Conservation (phyloP, 2,329 filamentous ascomycete species). For the Stachybotrys chartarum region DNA sequence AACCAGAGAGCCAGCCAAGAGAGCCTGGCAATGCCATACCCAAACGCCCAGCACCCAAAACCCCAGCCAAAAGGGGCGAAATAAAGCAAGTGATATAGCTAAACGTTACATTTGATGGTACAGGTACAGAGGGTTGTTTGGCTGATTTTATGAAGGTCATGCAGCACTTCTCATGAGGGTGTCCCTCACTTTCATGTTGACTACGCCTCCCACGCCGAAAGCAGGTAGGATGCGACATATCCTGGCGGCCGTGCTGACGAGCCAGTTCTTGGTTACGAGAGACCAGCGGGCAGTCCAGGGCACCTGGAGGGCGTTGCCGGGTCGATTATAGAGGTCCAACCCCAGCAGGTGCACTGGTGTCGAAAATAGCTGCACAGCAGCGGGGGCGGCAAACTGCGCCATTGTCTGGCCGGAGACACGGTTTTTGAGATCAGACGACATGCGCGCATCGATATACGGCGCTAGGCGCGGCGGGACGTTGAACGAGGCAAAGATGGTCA, state of each 20-base stretch:
- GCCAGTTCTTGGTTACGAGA: constrained; percentile 69
- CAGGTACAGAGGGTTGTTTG: background rate
- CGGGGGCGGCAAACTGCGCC: constrained; percentile 76
- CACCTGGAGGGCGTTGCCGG: constrained; percentile 22
- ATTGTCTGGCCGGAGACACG: constrained; percentile 47
- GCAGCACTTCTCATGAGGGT: constrained; percentile 57
- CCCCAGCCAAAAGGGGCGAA: background rate
- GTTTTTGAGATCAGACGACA: constrained; percentile 40
- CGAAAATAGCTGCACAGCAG: constrained; percentile 68
- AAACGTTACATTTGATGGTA: background rate
- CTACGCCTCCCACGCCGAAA: constrained; percentile 81
- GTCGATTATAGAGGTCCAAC: constrained; percentile 77
- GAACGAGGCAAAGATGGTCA: constrained; percentile 89
- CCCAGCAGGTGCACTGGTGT: constrained; percentile 83
- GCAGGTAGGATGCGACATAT: constrained; percentile 83
- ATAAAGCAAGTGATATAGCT: background rate
- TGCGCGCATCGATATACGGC: constrained; percentile 52
- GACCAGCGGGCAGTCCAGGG: constrained; percentile 53
- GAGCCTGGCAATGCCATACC: too few species aligned
- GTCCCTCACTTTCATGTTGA: constrained; percentile 67
- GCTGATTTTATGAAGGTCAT: constrained; percentile 6
- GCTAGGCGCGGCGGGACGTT: constrained; percentile 78
- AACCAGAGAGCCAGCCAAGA: too few species aligned
- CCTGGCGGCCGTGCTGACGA: constrained; percentile 63
- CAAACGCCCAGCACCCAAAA: too few species aligned